Conservation (phyloP, 2,329 filamentous ascomycete genomes). For the Apiospora rasikravindrae region DNA sequence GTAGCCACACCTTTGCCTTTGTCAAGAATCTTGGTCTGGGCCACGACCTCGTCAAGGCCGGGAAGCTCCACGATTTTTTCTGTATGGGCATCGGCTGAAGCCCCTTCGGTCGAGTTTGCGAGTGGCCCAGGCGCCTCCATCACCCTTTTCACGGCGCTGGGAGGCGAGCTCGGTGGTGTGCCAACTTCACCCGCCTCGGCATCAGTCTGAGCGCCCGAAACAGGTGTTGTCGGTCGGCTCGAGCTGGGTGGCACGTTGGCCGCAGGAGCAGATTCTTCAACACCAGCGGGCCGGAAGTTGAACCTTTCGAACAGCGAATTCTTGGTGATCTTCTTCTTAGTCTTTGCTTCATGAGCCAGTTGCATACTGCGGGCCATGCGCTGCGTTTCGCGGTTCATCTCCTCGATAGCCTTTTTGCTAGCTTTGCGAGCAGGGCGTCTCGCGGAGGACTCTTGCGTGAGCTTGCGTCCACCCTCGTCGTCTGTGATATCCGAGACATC, state of each 20-base stretch:
- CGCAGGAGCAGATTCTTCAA: slow-evolving; percentile 29
- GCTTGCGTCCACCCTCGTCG: slow-evolving; percentile 64
- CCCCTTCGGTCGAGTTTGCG: background rate
- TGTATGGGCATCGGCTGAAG: background rate
- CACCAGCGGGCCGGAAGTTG: slow-evolving; percentile 65
- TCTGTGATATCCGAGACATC: slow-evolving; percentile 65
- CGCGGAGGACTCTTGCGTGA: slow-evolving; percentile 67
- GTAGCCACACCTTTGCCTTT: slow-evolving; percentile 68
- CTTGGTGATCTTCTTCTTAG: slow-evolving; percentile 88
- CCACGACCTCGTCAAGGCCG: slow-evolving; percentile 43
- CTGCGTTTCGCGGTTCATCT: slow-evolving; percentile 95
- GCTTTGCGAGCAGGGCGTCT: slow-evolving; percentile 76
- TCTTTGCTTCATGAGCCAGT: slow-evolving; percentile 85
- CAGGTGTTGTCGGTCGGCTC: slow-evolving; percentile 56
- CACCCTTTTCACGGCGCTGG: slow-evolving; percentile 41
- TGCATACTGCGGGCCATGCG: slow-evolving; percentile 89
- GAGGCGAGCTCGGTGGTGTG: slow-evolving; percentile 77
- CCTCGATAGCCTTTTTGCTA: slow-evolving; percentile 91
- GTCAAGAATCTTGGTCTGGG: slow-evolving; percentile 44
- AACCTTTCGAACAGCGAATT: slow-evolving; percentile 83
- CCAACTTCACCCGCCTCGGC: slow-evolving; percentile 56
- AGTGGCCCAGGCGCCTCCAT: slow-evolving; percentile 17
- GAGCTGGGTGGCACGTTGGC: slow-evolving; percentile 56
- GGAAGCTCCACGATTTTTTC: slow-evolving; percentile 40
- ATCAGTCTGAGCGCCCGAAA: slow-evolving; percentile 53